These are phyloP conservation scores for Aquanectria penicillioides DNA, from an alignment of 2,329 filamentous ascomycete genomes.

Conservation along the genomic window DNA sequence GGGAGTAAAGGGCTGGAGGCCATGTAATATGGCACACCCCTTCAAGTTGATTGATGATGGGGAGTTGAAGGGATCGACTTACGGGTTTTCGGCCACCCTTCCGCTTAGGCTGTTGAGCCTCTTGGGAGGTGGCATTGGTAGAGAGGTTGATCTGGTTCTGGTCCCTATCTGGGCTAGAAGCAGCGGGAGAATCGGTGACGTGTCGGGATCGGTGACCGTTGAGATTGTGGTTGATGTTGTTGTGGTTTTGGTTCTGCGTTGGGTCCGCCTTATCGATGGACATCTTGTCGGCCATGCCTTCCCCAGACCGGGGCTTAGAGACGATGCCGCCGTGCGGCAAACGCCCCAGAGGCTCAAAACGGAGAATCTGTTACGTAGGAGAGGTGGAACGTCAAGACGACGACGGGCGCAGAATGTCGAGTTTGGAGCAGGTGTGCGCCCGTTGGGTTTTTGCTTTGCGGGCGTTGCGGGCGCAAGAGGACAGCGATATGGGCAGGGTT, in stretches of 20 bases:
- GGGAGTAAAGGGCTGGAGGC: not conserved
- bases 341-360: conserved; percentile 49
- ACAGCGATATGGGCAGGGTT: conserved; percentile 40
- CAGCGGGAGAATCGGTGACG: conserved; percentile 70
- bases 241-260: conserved; percentile 45
- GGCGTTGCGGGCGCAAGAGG: conserved; percentile 49
- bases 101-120: conserved; percentile 81
- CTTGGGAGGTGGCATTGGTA: conserved; percentile 53
- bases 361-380: conserved; percentile 47
- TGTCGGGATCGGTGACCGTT: conserved; percentile 56
- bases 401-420: conserved; percentile 43
- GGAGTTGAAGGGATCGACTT: conserved; percentile 55
- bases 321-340: conserved; percentile 51
- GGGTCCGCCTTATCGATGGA: conserved; percentile 67
- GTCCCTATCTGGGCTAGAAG: conserved; percentile 69
- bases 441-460: conserved; percentile 50
- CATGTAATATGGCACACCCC: not conserved
- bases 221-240: conserved; percentile 40
- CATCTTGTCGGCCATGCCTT: conserved; percentile 74
- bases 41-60: not conserved
- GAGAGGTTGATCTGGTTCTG: conserved; percentile 46
- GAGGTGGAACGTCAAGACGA: conserved; percentile 42
- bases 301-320: conserved; percentile 42
- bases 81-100: conserved; percentile 98
- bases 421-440: conserved; percentile 45